Base-by-base conservation (phyloP, 768 basidiomycete genomes). In the Agrocybe pediades region DNA sequence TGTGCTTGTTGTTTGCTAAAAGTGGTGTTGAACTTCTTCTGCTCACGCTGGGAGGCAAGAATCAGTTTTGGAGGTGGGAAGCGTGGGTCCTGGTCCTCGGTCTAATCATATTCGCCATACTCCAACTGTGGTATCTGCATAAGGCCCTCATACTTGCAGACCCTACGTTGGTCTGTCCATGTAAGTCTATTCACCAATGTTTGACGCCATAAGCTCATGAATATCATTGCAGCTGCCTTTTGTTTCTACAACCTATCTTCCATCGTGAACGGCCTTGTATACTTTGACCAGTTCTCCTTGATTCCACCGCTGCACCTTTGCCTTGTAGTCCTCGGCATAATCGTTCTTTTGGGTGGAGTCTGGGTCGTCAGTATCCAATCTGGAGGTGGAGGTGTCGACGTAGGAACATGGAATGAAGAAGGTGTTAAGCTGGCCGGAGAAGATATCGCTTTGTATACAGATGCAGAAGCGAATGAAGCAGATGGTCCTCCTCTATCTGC, bases 171-270 rank as follows among this genome's bases (percentile, higher is more conserved):
- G 90, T 95, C 26, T 93, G 92, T 67, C 92, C 92, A 45, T 80
- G 89, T 90, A 65, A 72, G 88, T 80, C 49, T 45, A 42, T 17
- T 11, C 15, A 42, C 20, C 19, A 21, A 47, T 50, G 20, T n/a
- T 52, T 43, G 48, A 19, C 21, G 21, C 55, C 54, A 33, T 55
- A 62, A 36, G 24, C 19, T 36, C 61, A 56, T 56, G 20, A 54
- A 59, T 36, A 68, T 53, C n/a, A 50, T 55, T 49, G 21, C 61
- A 84, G 86, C 92, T 65, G 93, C 94, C 5, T 98, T 96, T 72
- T 96, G 93, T 69, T 92, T 94, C 69, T 98, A 96, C 73, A 98
- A 96, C 66, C 68, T 95, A 13, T 92, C 92, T 2, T 92, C 90
- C 20, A 96, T 98, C 66, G 77, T 94, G 53, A 95, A 94, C 59